Base-by-base conservation (phyloP, 2,329 filamentous ascomycete species). In the Aspergillus texensis region DNA sequence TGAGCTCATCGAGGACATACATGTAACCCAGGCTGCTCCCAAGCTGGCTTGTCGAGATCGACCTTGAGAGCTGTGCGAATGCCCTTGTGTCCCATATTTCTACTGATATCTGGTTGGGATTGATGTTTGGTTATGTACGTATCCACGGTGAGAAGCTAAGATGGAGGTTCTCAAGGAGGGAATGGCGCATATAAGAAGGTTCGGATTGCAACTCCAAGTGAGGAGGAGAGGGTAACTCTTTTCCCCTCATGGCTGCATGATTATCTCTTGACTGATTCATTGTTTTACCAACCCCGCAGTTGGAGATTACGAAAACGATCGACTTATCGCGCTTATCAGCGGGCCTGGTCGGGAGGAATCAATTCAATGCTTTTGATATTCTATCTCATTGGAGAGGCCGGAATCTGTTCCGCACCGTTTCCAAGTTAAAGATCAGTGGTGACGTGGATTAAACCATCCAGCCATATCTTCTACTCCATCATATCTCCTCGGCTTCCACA, bases 11-110 rank as follows among this genome's bases (percentile, higher is more conserved):
- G 9, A 26, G 62, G 64, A 77, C 87, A 74, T 83, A 91, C 90
- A 79, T 94, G 91, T 11, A 94, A 80, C 58, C 86, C 85, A 2
- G 85, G 78, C 74, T 94, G 91, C 66, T 92, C 86, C 41, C 84
- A 81, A 6, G 91, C 90, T 39, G 90, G 89, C 75, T 86, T 91
- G 62, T 91, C 85, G 32, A 94, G 81, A 72, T 90, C 88, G 50
- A 94, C 90, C 75, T 90, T 90, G 61, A 90, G 86, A 21, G 88
- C 89, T 41, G 88, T 91, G 62, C 92, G 87, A 68, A 94, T 89
- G 55, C 70, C 75, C 39, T 74, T 77, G 58, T 72, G 61, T 59
- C 77, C 77, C 79, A 81, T 81, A 30, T 21, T 68, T 30, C 21
- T 32, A 24, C 24, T 8, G 21, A 12, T 46, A 39, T 59, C 24